Conservation (phyloP, 1,139 yeast genomes). For the Suhomyces maxii region DNA sequence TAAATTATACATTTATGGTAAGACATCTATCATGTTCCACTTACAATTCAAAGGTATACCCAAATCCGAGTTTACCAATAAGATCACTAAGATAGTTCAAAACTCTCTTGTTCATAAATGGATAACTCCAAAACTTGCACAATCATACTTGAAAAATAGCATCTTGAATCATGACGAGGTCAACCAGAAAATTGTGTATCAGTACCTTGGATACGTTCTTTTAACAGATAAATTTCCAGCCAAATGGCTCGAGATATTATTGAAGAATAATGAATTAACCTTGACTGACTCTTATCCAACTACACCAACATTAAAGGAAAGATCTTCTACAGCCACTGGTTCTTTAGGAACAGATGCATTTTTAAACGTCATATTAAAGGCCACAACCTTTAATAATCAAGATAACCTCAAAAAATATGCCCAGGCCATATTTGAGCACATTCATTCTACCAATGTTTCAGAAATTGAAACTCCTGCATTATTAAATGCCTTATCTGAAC, state of each 20-base stretch:
- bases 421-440: slow-evolving; percentile 3
- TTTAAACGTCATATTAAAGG: slow-evolving; percentile 1
- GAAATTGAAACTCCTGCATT: neutral
- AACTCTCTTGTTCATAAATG: slow-evolving; percentile 5
- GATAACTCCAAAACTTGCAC: neutral
- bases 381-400: neutral
- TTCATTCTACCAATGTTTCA: slow-evolving; percentile 1
- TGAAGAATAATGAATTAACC: neutral
- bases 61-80: neutral
- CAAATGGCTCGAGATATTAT: slow-evolving; percentile 8
- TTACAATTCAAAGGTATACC: slow-evolving; percentile 2
- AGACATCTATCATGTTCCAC: slow-evolving; percentile 6
- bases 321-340: neutral
- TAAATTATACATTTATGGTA: slow-evolving; percentile 6
- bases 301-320: neutral
- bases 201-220: slow-evolving; percentile 12
- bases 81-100: neutral
- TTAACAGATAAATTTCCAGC: slow-evolving; percentile 9
- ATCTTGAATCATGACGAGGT: slow-evolving; percentile 2
- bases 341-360: slow-evolving; percentile 5
- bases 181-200: slow-evolving; percentile 9
- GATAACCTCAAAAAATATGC: slow-evolving; percentile 4
- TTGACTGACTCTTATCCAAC: neutral
- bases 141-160: slow-evolving; percentile 1
- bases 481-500: slow-evolving; percentile 2